Percentiles rank a stretch among this genome's conserved stretches.
These are phyloP conservation scores for Jatropha multifida DNA, from an alignment of 441 rosid species.

Conservation along the genomic window DNA sequence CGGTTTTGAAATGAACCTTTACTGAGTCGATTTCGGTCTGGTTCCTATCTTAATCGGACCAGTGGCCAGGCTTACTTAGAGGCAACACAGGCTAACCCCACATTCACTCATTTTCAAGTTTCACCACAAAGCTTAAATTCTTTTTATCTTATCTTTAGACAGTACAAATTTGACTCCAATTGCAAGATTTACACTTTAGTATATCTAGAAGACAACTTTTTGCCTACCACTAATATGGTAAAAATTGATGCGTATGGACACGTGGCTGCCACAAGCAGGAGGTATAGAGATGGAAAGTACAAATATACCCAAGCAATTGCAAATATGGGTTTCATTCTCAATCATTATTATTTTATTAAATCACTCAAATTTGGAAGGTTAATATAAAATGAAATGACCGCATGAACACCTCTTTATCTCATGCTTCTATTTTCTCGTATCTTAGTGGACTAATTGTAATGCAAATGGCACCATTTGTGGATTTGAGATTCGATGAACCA, in stretches of 20 bases:
- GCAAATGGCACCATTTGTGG: not conserved
- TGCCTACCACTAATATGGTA: too few species aligned
- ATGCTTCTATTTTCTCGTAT: not conserved
- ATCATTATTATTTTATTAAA: constrained; percentile 1
- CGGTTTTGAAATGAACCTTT: too few species aligned
- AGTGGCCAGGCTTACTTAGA: too few species aligned
- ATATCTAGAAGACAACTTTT: not conserved
- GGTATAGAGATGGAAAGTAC: not conserved
- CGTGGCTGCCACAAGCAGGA: not conserved
- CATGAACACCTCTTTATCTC: too few species aligned
- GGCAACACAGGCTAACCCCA: not conserved
- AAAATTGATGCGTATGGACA: not conserved
- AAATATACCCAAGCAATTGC: not conserved
- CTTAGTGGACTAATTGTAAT: not conserved
- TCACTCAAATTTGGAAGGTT: not conserved
- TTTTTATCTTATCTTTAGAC: not conserved
- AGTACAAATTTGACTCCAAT: not conserved
- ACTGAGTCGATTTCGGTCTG: too few species aligned
- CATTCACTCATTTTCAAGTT: not conserved
- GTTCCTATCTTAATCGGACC: not conserved
- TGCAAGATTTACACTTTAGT: not conserved
- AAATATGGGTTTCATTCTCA: not conserved
- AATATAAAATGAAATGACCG: not conserved
- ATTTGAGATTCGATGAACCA: too few species aligned
- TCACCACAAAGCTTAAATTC: not conserved